A percentile compares a stretch with the other conserved stretches of the same genome.
phyloP scores from a whole-genome alignment of 441 rosid species.

The Biscutella laevigata region DNA sequence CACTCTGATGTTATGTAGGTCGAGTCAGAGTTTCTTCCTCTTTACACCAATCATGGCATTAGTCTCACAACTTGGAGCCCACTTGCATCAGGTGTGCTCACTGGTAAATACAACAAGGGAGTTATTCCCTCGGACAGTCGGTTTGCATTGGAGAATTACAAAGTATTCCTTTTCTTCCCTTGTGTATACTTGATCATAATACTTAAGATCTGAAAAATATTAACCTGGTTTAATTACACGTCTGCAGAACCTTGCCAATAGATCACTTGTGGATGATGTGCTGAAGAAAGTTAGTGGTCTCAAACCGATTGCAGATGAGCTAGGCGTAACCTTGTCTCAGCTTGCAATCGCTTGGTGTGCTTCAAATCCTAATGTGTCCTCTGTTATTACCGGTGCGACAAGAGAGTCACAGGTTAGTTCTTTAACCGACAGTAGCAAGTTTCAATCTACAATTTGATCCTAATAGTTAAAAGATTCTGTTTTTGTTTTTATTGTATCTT shows the following conservation, averaged over 20 bases:
- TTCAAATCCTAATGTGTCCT: constrained; percentile 84
- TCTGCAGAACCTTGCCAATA: constrained; percentile 73
- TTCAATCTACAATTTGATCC: background rate
- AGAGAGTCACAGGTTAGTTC: constrained; percentile 82
- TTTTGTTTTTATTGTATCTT: background rate
- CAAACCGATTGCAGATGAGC: constrained; percentile 96
- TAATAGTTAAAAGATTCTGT: background rate
- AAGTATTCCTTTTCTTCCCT: constrained; percentile 32
- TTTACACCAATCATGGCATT: constrained; percentile 73
- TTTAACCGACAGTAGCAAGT: background rate
- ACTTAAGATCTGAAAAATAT: background rate
- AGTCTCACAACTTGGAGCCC: constrained; percentile 99
- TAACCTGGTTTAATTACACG: background rate
- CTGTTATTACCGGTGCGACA: constrained; percentile 94
- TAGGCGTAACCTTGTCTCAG: constrained; percentile 86
- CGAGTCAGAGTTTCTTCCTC: constrained; percentile 81
- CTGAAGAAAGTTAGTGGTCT: constrained; percentile 77
- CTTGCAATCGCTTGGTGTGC: constrained; percentile 99
- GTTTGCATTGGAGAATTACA: constrained; percentile 89
- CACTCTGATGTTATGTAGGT: constrained; percentile 35
- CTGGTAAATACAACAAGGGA: constrained; percentile 90
- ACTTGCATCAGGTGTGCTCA: constrained; percentile 92
- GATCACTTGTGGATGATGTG: constrained; percentile 86
- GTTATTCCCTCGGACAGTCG: constrained; percentile 77
- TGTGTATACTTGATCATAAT: constrained; percentile 4